Conservation (phyloP, 352 stramenopile genomes). For the Pythium aristosporum region DNA sequence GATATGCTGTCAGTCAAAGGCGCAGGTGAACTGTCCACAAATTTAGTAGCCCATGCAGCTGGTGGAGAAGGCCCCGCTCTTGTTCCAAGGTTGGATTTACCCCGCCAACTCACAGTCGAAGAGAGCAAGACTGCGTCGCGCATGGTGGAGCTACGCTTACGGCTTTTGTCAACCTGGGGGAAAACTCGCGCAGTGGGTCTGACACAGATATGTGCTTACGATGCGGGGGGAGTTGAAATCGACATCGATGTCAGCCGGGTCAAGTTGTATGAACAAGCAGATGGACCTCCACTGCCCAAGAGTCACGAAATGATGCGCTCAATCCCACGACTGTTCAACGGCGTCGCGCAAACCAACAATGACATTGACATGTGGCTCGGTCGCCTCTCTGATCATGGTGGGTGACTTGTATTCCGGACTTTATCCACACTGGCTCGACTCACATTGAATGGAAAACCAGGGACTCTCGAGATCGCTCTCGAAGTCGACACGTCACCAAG, state of each 20-base stretch:
- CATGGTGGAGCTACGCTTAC: constrained; percentile 50
- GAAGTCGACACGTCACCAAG: constrained; percentile 37
- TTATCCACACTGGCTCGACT: neutral
- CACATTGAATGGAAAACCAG: constrained; percentile 21
- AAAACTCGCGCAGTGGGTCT: constrained; percentile 57
- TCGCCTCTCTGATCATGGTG: constrained; percentile 53
- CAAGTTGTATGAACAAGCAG: constrained; percentile 53
- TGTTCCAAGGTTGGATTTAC: constrained; percentile 16
- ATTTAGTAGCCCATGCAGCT: neutral
- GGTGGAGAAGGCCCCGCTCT: neutral
- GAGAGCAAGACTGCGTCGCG: neutral
- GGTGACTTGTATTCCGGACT: neutral
- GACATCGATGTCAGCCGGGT: constrained; percentile 41
- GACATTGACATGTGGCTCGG: constrained; percentile 84
- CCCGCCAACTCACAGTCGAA: neutral
- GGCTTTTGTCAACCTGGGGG: constrained; percentile 71
- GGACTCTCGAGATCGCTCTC: constrained; percentile 58
- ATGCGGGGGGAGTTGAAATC: constrained; percentile 57
- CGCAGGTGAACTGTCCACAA: neutral
- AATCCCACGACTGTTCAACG: constrained; percentile 55
- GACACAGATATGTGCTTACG: constrained; percentile 67
- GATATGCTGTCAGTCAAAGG: neutral
- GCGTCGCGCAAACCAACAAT: constrained; percentile 50
- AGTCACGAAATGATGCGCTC: constrained; percentile 71
- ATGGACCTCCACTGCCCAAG: constrained; percentile 46